A percentile compares a stretch with the other conserved stretches of the same genome.
phyloP scores from a whole-genome alignment of 768 basidiomycete species.

The Rhodotorula taiwanensis region DNA sequence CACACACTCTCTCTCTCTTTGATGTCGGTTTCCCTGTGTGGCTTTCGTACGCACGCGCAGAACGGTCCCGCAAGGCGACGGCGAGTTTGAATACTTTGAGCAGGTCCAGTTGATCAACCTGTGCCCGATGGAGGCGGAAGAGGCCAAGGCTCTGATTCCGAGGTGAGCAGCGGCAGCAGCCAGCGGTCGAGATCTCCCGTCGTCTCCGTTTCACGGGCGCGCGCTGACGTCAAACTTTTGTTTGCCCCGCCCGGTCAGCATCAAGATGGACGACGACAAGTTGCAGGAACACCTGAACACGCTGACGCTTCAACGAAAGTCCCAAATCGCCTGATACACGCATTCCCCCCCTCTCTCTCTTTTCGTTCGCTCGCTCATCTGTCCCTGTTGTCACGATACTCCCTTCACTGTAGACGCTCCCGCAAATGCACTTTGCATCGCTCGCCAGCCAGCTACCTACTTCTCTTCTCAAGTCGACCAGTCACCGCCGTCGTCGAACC shows the following conservation, averaged over 20 bases:
- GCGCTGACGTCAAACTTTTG: too few relatives aligned
- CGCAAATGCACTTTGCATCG: too few relatives aligned
- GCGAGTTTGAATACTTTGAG: constrained; percentile 78
- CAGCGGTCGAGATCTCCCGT: too few relatives aligned
- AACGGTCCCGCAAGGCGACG: not conserved
- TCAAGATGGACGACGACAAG: constrained; percentile 79
- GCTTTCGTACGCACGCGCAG: not conserved
- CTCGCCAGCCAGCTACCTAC: too few relatives aligned
- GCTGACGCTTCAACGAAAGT: constrained; percentile 52
- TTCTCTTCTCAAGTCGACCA: too few relatives aligned
- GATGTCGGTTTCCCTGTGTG: too few relatives aligned
- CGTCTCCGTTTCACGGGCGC: not conserved
- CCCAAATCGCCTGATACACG: constrained; percentile 63
- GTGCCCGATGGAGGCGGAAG: constrained; percentile 78
- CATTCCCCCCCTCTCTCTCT: too few relatives aligned
- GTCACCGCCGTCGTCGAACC: too few relatives aligned
- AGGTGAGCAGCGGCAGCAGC: too few relatives aligned
- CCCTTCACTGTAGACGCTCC: not conserved
- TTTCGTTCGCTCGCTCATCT: not conserved
- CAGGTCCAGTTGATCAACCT: constrained; percentile 87
- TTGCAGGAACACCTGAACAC: constrained; percentile 75
- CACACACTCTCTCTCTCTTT: not conserved
- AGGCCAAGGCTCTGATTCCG: constrained; percentile 83
- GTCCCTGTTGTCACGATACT: not conserved
- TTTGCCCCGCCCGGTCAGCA: constrained; percentile 50